A percentile compares a stretch with the other conserved stretches of the same genome.
Evolutionary conservation across 2,329 filamentous ascomycete species (phyloP).

Genomic region (Xylaria multiplex): DNA sequence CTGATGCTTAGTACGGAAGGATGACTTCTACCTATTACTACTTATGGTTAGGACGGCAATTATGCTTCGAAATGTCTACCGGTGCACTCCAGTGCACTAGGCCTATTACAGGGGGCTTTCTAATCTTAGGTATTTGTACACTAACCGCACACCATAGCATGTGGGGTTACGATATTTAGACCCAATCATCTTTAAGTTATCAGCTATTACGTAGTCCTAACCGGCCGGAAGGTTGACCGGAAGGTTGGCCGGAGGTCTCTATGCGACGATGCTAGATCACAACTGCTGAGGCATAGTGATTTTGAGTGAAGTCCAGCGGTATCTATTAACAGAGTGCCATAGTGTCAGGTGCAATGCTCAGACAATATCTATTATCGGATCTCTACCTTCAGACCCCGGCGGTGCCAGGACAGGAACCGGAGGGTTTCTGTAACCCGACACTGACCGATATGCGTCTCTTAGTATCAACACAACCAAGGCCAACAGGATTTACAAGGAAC

Average conservation of each 20-base stretch:
- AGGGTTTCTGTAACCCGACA: not conserved
- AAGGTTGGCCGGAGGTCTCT: not conserved
- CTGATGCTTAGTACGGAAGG: too few species aligned
- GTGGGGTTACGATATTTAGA: too few species aligned
- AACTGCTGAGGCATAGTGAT: not conserved
- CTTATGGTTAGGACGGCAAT: too few species aligned
- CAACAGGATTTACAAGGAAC: not conserved
- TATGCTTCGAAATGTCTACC: too few species aligned
- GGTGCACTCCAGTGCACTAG: too few species aligned
- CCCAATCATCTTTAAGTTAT: too few species aligned
- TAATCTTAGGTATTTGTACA: too few species aligned
- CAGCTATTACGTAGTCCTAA: not conserved
- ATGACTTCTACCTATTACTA: too few species aligned
- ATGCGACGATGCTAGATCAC: too few species aligned
- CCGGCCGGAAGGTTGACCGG: not conserved
- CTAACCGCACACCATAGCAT: too few species aligned
- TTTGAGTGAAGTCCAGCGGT: not conserved
- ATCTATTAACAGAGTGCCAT: not conserved
- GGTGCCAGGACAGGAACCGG: not conserved
- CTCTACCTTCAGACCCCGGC: not conserved
- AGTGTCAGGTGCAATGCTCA: not conserved
- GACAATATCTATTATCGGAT: not conserved
- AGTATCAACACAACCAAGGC: not conserved
- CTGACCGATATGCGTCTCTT: too few species aligned
- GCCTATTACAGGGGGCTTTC: too few species aligned